Conservation (phyloP, 305 asterid species). For the Stenogyne calaminthoides region DNA sequence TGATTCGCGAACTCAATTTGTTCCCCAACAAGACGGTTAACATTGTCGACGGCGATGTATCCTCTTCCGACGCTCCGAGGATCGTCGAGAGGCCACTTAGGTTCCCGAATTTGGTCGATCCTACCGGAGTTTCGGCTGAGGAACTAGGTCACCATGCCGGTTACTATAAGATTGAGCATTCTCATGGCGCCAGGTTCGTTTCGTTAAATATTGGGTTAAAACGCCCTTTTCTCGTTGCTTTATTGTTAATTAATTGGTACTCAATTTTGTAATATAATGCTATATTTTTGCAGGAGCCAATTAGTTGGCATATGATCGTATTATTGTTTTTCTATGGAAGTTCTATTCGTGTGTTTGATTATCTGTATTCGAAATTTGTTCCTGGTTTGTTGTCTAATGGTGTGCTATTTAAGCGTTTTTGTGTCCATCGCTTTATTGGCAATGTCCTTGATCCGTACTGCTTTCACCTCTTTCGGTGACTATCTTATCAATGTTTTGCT, state of each 20-base stretch:
- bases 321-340: background rate
- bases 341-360: slow-evolving; percentile 11
- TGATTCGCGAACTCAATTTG: slow-evolving; percentile 56
- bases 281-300: background rate
- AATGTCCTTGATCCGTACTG: slow-evolving; percentile 8
- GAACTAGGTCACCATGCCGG: slow-evolving; percentile 85
- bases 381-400: background rate
- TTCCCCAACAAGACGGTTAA: slow-evolving; percentile 54
- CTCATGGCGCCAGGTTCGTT: slow-evolving; percentile 76
- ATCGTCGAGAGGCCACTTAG: slow-evolving; percentile 55
- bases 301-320: slow-evolving; percentile 2
- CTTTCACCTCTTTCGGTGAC: background rate
- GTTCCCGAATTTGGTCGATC: slow-evolving; percentile 48
- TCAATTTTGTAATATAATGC: background rate
- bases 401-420: background rate
- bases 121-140: slow-evolving; percentile 44
- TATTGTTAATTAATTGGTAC: background rate
- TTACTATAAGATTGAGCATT: slow-evolving; percentile 80
- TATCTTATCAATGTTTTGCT: background rate
- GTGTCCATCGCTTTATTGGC: background rate
- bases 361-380: background rate
- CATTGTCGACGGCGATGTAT: slow-evolving; percentile 34
- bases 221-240: background rate
- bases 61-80: slow-evolving; percentile 34
- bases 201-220: background rate